Conservation (phyloP, 768 basidiomycete genomes). For the Mycena rebaudengoi region DNA sequence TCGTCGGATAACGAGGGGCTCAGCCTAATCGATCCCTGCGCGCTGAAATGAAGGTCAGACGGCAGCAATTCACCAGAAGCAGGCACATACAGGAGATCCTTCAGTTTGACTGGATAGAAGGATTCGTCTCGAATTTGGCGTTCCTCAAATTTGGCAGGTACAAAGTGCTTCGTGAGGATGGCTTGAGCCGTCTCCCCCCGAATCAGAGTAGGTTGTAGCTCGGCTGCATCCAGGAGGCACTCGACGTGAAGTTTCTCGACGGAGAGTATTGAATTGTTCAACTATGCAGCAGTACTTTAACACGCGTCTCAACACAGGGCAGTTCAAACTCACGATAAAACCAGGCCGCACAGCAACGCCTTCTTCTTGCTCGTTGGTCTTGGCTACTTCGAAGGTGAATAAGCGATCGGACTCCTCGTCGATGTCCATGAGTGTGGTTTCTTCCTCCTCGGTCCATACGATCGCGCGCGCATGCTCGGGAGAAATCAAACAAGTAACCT, state of each 20-base stretch:
- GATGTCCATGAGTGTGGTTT: slow-evolving; percentile 34
- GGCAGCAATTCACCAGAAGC: too few species aligned
- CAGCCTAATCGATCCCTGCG: slow-evolving; percentile 32
- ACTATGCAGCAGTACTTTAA: neutral
- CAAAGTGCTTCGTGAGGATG: slow-evolving; percentile 43
- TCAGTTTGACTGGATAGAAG: slow-evolving; percentile 24
- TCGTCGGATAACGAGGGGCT: slow-evolving; percentile 32
- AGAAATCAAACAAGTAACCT: slow-evolving; percentile 60
- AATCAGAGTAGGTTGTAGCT: slow-evolving; percentile 40
- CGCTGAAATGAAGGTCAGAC: slow-evolving; percentile 24
- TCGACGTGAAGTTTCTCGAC: slow-evolving; percentile 16
- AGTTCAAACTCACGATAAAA: slow-evolving; percentile 48
- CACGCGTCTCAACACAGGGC: neutral
- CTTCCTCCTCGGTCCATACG: slow-evolving; percentile 49
- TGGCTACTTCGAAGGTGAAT: slow-evolving; percentile 61
- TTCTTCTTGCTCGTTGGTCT: slow-evolving; percentile 65
- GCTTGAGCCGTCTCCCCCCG: slow-evolving; percentile 51
- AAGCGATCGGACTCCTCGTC: slow-evolving; percentile 57
- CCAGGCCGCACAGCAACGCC: slow-evolving; percentile 51
- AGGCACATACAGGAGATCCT: slow-evolving; percentile 28
- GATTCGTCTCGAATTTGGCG: neutral
- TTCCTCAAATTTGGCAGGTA: slow-evolving; percentile 7
- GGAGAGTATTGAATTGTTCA: slow-evolving; percentile 15
- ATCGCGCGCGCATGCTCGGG: slow-evolving; percentile 53
- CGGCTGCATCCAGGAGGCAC: slow-evolving; percentile 3